Evolutionary conservation across 2,329 filamentous ascomycete species (phyloP).

Genomic region (Thyridium curvatum): DNA sequence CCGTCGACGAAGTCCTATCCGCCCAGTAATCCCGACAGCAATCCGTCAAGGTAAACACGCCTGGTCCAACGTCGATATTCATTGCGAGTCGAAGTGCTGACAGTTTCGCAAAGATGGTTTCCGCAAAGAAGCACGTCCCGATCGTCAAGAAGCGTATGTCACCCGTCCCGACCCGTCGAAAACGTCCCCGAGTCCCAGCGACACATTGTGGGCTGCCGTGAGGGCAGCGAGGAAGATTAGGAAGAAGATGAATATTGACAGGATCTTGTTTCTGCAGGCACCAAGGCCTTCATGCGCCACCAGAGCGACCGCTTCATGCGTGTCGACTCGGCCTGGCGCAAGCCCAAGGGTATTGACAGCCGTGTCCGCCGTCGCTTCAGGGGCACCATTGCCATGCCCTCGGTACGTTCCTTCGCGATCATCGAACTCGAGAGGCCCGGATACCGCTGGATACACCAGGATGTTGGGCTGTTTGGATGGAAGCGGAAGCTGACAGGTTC

Average conservation of each 20-base stretch:
- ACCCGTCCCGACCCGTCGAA: background rate
- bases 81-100: constrained; percentile 16
- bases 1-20: background rate
- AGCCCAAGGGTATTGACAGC: constrained; percentile 99
- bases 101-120: constrained; percentile 69
- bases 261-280: constrained; percentile 52
- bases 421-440: constrained; percentile 2
- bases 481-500: constrained; percentile 4
- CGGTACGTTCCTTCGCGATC: constrained; percentile 58
- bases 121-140: constrained; percentile 98
- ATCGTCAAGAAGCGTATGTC: constrained; percentile 99
- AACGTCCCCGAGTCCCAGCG: background rate
- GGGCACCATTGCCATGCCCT: constrained; percentile 93
- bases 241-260: constrained; percentile 27
- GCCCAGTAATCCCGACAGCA: constrained; percentile 3
- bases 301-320: constrained; percentile 97
- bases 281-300: constrained; percentile 93
- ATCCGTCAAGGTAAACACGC: background rate
- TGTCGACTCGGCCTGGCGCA: constrained; percentile 88
- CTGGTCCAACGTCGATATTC: constrained; percentile 1
- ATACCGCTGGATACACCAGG: constrained; percentile 4
- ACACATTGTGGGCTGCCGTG: constrained; percentile 2
- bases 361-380: constrained; percentile 95
- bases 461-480: background rate
- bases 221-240: constrained; percentile 3